A percentile compares a stretch with the other conserved stretches of the same genome.
These are phyloP conservation scores for Sporobolus alterniflorus DNA, from an alignment of 202 grass and related monocot genomes.

Conservation along the genomic window DNA sequence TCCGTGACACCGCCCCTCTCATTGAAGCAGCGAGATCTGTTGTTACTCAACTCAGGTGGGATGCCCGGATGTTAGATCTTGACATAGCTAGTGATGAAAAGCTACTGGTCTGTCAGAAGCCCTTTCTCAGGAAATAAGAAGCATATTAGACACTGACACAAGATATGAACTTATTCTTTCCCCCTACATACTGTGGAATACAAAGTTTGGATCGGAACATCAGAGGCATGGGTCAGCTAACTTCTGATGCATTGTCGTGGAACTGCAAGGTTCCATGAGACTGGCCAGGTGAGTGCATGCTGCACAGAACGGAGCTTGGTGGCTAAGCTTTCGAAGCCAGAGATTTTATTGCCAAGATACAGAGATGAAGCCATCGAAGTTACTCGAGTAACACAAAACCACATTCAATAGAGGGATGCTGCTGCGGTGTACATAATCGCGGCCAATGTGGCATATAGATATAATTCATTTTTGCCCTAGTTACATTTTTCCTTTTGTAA, in stretches of 20 bases:
- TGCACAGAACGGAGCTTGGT: slow-evolving; percentile 37
- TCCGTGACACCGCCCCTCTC: slow-evolving; percentile 72
- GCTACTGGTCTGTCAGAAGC: slow-evolving; percentile 93
- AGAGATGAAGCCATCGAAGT: slow-evolving; percentile 44
- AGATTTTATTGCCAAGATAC: slow-evolving; percentile 46
- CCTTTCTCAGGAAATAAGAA: slow-evolving; percentile 84
- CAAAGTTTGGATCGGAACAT: slow-evolving; percentile 39
- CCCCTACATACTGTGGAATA: slow-evolving; percentile 30
- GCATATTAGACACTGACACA: slow-evolving; percentile 43
- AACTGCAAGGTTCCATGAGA: slow-evolving; percentile 63
- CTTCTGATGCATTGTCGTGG: slow-evolving; percentile 57
- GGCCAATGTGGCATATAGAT: slow-evolving; percentile 55
- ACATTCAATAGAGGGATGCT: slow-evolving; percentile 58
- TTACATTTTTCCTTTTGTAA: slow-evolving; percentile 28
- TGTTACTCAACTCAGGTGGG: slow-evolving; percentile 86
- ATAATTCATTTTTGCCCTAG: slow-evolving; percentile 46
- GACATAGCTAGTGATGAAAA: slow-evolving; percentile 95
- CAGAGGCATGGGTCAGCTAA: slow-evolving; percentile 39
- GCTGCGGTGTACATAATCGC: slow-evolving; percentile 70
- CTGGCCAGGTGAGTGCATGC: slow-evolving; percentile 53
- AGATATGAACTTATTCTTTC: slow-evolving; percentile 47
- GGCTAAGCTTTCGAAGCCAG: slow-evolving; percentile 61
- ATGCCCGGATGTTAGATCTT: slow-evolving; percentile 79
- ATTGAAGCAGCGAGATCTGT: slow-evolving; percentile 86
- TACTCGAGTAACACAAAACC: slow-evolving; percentile 38